These are phyloP conservation scores for Phytophthora ramorum DNA, from an alignment of 352 stramenopile species.

Conservation along the genomic window DNA sequence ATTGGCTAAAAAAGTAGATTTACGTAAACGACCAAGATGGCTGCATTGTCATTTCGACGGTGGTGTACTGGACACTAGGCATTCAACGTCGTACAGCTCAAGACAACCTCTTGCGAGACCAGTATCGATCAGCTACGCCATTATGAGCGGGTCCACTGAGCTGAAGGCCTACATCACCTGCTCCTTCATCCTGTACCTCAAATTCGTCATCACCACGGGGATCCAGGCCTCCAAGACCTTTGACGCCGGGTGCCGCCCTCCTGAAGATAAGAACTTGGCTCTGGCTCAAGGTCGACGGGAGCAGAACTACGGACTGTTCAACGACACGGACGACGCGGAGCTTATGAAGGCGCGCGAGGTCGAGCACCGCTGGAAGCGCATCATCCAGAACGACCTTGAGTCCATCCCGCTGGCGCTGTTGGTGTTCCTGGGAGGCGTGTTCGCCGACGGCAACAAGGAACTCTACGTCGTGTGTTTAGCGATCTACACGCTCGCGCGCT, in stretches of 20 bases:
- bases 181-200: slow-evolving; percentile 47
- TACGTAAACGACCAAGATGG: slow-evolving; percentile 27
- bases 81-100: not conserved
- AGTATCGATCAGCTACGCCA: not conserved
- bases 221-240: slow-evolving; percentile 54
- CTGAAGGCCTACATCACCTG: slow-evolving; percentile 44
- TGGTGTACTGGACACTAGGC: slow-evolving; percentile 7
- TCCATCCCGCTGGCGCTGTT: slow-evolving; percentile 51
- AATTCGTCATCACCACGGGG: slow-evolving; percentile 41
- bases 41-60: slow-evolving; percentile 6
- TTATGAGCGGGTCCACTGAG: slow-evolving; percentile 36
- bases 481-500: slow-evolving; percentile 50
- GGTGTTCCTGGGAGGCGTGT: slow-evolving; percentile 37
- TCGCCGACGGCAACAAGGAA: slow-evolving; percentile 41
- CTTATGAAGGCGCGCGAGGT: slow-evolving; percentile 37
- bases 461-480: slow-evolving; percentile 30
- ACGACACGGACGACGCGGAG: slow-evolving; percentile 28
- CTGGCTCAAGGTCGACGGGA: slow-evolving; percentile 37
- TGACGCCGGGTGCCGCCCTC: slow-evolving; percentile 37
- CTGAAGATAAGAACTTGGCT: slow-evolving; percentile 46
- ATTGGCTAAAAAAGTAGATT: slow-evolving; percentile 36
- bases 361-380: slow-evolving; percentile 55
- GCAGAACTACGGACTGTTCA: slow-evolving; percentile 45
- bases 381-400: slow-evolving; percentile 59
- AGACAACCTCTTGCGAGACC: not conserved